These are phyloP conservation scores for Fraxinus platypoda DNA, from an alignment of 305 asterid species.

Conservation along the genomic window DNA sequence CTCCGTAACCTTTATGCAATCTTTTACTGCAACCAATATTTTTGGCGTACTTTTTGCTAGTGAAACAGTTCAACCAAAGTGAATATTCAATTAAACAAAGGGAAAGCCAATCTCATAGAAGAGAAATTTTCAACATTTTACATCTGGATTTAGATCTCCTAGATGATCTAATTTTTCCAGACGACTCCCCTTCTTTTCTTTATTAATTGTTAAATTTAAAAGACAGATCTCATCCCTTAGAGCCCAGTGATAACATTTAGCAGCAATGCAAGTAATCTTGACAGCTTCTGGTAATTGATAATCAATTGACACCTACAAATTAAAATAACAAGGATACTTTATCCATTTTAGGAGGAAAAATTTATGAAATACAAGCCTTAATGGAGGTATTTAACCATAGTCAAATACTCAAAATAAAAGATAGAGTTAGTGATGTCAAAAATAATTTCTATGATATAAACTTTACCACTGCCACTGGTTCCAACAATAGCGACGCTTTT, in stretches of 20 bases:
- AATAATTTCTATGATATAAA: slow-evolving; percentile 16
- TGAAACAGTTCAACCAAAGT: slow-evolving; percentile 11
- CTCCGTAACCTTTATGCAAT: background rate
- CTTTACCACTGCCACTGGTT: slow-evolving; percentile 97
- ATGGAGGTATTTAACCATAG: slow-evolving; percentile 3
- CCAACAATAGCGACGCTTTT: slow-evolving; percentile 99
- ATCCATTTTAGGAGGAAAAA: slow-evolving; percentile 7
- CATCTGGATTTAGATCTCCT: background rate
- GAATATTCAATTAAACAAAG: background rate
- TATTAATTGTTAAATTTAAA: background rate
- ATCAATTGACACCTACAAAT: slow-evolving; percentile 12
- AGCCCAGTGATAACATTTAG: background rate
- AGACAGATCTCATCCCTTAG: background rate
- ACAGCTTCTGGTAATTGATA: slow-evolving; percentile 9
- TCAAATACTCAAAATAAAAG: slow-evolving; percentile 14
- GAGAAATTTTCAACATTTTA: background rate
- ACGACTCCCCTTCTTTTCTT: background rate
- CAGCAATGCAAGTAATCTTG: slow-evolving; percentile 14
- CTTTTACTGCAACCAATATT: background rate
- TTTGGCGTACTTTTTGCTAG: background rate
- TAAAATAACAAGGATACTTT: background rate
- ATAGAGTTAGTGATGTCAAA: slow-evolving; percentile 9
- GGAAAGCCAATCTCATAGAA: background rate
- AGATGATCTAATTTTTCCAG: background rate
- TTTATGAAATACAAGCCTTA: slow-evolving; percentile 6